A percentile compares a stretch with the other conserved stretches of the same genome.
Evolutionary conservation across 2,329 filamentous ascomycete genomes (phyloP).

Genomic region (Fusarium sp.): DNA sequence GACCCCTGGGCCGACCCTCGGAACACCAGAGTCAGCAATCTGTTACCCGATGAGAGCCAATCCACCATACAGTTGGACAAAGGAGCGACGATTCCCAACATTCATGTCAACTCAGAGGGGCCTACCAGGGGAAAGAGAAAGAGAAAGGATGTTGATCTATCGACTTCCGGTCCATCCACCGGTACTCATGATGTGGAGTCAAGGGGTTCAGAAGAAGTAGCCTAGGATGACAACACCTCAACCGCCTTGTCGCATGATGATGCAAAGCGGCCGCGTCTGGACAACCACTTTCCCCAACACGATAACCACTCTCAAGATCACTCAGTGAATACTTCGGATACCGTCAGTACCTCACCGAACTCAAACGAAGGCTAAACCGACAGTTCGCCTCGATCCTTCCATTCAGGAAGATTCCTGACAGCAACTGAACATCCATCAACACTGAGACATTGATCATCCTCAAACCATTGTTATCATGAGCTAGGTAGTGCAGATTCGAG

Average conservation of each 20-base stretch:
- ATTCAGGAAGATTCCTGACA: not conserved
- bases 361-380: not conserved
- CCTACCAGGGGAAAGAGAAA: not conserved
- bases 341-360: no score
- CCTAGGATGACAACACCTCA: not conserved
- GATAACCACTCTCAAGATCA: not conserved
- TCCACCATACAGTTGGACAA: not conserved
- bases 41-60: not conserved
- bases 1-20: not conserved
- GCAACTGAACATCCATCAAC: not conserved
- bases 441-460: not conserved
- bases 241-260: not conserved
- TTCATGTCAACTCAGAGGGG: not conserved
- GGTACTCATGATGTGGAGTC: not conserved
- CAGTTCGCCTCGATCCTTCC: rapidly evolving
- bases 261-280: not conserved
- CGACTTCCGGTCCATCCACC: not conserved
- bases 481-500: not conserved
- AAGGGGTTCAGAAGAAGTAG: not conserved
- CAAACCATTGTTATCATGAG: not conserved
- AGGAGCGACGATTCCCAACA: not conserved
- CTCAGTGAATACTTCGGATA: no score
- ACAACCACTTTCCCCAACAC: not conserved
- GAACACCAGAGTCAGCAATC: not conserved
- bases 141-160: not conserved